Evolutionary conservation across 2,329 filamentous ascomycete genomes (phyloP), one percentile per base, ranked within the genome.

Genomic region (Emergomyces orientalis): DNA sequence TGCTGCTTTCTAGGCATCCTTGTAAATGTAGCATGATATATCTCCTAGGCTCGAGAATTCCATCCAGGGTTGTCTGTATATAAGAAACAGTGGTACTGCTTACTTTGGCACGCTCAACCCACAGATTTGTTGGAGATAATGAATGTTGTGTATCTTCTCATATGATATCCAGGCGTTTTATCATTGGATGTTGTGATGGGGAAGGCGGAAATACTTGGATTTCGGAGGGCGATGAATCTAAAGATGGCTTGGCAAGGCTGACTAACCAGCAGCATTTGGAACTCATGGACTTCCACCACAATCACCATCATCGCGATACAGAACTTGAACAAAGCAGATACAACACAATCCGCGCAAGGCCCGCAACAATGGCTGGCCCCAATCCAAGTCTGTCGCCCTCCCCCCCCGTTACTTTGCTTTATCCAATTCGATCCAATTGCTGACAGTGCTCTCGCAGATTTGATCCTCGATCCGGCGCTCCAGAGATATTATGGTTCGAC

Each of bases 401-500:
- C 5, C 11, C 7, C 11, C 34, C 25, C 19, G n/a, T n/a, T 13
- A 43, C 14, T 32, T 34, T 14, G n/a, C n/a, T n/a, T n/a, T n/a
- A n/a, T n/a, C 34, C 25, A n/a, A 2, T 39, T 9, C 19, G 3
- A 17, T 11, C 22, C 58, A n/a, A 47, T n/a, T 11, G 17, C 57
- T 73, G 79, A 80, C 80, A 84, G 76, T 81, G 78, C 70, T 75
- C 73, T 25, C 25, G 66, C 66, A 76, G 75, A 76, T 65, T 71
- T 75, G 69, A 69, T 74, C 68, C 72, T 75, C 71, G 75, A 78
- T 69, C 75, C 78, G 70, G 77, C 76, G 63, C 69, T 78, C 64
- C 76, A 79, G 73, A 80, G 78, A 74, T 80, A 79, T 71, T 79
- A 79, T 69, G 77, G 81, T 83, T 78, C 68, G 66, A 63, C 64